Percentiles rank a stretch among this genome's conserved stretches.
Evolutionary conservation across 768 basidiomycete species (phyloP).

Genomic region (Boletus rex-veris): DNA sequence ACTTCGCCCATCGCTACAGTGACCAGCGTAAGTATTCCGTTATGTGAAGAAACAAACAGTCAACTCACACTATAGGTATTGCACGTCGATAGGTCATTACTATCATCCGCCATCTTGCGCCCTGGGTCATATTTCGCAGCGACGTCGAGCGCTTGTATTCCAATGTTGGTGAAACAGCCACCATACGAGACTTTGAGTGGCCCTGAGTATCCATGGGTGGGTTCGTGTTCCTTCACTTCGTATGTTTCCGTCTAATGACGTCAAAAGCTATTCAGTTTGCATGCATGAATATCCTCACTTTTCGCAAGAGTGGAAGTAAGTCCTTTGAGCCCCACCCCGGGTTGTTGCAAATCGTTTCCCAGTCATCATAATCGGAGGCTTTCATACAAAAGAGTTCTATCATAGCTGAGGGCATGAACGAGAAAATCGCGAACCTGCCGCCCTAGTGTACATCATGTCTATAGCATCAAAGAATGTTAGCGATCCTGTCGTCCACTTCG

Average conservation of each 20-base stretch:
- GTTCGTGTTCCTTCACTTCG: not conserved
- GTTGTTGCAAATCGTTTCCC: slow-evolving; percentile 18
- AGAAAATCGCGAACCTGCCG: not conserved
- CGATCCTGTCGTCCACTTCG: not conserved
- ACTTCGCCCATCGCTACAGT: not conserved
- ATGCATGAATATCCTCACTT: not conserved
- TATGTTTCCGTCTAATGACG: not conserved
- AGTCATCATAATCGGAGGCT: slow-evolving; percentile 51
- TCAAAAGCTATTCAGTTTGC: not conserved
- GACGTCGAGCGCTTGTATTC: slow-evolving; percentile 44
- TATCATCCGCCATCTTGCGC: slow-evolving; percentile 35
- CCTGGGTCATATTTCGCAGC: slow-evolving; percentile 44
- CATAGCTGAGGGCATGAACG: not conserved
- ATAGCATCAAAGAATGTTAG: not conserved
- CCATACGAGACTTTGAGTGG: not conserved
- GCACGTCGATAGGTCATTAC: slow-evolving; percentile 43
- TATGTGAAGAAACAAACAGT: not conserved
- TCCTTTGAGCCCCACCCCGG: slow-evolving; percentile 1
- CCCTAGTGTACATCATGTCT: slow-evolving; percentile 2
- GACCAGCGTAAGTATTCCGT: not conserved
- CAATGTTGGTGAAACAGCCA: slow-evolving; percentile 32
- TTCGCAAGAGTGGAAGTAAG: not conserved
- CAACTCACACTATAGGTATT: slow-evolving; percentile 45
- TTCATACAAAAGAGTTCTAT: not conserved
- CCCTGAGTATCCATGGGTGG: not conserved